Conservation (phyloP, 768 basidiomycete genomes). For the Russula abietina region DNA sequence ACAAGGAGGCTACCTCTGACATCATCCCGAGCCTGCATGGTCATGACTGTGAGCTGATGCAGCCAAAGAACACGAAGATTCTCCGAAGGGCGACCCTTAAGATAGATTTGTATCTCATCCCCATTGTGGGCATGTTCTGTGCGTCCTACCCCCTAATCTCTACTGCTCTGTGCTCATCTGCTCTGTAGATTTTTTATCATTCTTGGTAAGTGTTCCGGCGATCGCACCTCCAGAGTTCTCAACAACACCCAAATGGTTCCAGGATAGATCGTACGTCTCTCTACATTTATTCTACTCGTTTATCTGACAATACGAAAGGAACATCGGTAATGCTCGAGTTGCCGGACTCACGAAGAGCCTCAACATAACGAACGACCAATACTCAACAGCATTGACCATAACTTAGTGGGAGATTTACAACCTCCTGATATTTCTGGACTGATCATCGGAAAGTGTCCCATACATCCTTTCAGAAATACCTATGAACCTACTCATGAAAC, state of each 20-base stretch:
- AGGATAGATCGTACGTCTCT: conserved; percentile 23
- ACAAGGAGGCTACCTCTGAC: conserved; percentile 5
- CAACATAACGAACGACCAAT: conserved; percentile 31
- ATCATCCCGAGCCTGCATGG: background rate
- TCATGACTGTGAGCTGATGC: conserved; percentile 10
- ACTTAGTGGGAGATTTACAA: conserved; percentile 10
- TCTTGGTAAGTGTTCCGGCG: conserved; percentile 14
- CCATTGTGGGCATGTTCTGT: conserved; percentile 23
- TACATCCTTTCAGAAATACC: conserved; percentile 29
- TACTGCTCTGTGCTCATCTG: background rate
- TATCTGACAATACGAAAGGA: conserved; percentile 14
- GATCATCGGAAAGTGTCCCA: conserved; percentile 27
- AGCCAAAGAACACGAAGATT: background rate
- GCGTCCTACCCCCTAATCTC: background rate
- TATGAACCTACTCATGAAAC: conserved; percentile 30
- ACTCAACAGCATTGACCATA: conserved; percentile 21
- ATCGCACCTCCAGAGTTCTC: background rate
- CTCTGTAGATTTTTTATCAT: conserved; percentile 19
- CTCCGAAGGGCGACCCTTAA: conserved; percentile 15
- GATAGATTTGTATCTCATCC: conserved; percentile 19
- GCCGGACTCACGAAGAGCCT: conserved; percentile 33
- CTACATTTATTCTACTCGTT: background rate
- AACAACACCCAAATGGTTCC: background rate
- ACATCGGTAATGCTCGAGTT: conserved; percentile 31
- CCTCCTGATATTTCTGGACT: conserved; percentile 10